Conservation (phyloP, 495 filamentous ascomycete genomes). For the Parathielavia appendiculata region DNA sequence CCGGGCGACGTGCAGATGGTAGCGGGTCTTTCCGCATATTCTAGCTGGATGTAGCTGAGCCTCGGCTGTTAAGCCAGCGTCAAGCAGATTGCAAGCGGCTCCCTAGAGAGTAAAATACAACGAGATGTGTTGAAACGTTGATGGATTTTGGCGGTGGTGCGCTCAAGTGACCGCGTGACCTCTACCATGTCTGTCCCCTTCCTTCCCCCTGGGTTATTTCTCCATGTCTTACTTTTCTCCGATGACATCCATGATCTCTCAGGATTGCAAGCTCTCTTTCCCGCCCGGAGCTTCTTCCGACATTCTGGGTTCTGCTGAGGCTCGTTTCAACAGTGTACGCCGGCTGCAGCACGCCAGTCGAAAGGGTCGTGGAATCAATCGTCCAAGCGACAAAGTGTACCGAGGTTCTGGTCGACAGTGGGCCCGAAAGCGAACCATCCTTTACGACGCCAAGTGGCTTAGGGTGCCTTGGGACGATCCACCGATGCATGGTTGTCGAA, state of each 20-base stretch:
- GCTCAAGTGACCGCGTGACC: not conserved
- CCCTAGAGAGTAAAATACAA: too few species aligned
- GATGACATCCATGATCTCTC: not conserved
- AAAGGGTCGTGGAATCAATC: not conserved
- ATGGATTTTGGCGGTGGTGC: not conserved
- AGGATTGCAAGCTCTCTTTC: not conserved
- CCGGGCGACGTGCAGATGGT: not conserved
- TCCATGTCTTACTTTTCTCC: not conserved
- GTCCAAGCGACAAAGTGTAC: not conserved
- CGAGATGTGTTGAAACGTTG: not conserved
- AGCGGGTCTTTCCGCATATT: not conserved
- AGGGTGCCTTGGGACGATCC: not conserved
- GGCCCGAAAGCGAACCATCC: not conserved
- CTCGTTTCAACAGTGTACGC: not conserved
- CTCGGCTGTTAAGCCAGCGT: not conserved
- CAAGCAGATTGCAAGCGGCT: not conserved
- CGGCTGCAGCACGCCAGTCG: not conserved
- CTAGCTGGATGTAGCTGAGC: not conserved
- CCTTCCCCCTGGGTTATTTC: not conserved
- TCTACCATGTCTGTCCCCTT: not conserved
- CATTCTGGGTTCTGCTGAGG: not conserved
- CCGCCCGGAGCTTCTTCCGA: not conserved
- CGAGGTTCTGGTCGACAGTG: not conserved
- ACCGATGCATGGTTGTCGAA: slow-evolving; percentile 2
- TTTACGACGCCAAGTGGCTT: slow-evolving; percentile 4